These are phyloP conservation scores for Tuber calosporum DNA, from an alignment of 495 filamentous ascomycete species.

Conservation along the genomic window DNA sequence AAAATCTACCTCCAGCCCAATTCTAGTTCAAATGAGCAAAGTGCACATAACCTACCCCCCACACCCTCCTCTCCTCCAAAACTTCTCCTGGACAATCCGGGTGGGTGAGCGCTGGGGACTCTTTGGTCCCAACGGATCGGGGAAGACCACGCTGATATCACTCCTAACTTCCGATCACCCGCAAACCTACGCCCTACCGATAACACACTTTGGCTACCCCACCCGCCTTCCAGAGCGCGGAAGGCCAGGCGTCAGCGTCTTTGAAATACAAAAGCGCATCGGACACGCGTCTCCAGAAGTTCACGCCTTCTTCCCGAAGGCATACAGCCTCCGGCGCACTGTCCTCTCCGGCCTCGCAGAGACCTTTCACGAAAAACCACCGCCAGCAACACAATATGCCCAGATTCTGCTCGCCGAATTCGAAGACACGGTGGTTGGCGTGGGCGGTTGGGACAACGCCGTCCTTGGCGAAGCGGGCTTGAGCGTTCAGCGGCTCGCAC, in stretches of 20 bases:
- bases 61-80: conserved; percentile 53
- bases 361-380: conserved; percentile 66
- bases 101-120: conserved; percentile 83
- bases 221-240: conserved; percentile 69
- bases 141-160: conserved; percentile 88
- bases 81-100: conserved; percentile 80
- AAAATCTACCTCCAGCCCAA: conserved; percentile 19
- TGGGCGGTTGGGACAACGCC: conserved; percentile 49
- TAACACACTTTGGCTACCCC: conserved; percentile 68
- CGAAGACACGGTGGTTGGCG: conserved; percentile 21
- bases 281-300: conserved; percentile 92
- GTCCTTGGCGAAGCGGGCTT: conserved; percentile 68
- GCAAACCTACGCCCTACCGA: conserved; percentile 80
- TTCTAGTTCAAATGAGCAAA: conserved; percentile 74
- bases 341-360: conserved; percentile 84
- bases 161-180: conserved; percentile 93
- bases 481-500: conserved; percentile 69
- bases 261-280: conserved; percentile 81
- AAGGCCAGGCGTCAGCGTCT: conserved; percentile 70
- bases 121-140: conserved; percentile 82
- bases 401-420: conserved; percentile 15
- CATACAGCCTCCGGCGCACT: conserved; percentile 63
- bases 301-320: conserved; percentile 80
- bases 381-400: conserved; percentile 49
- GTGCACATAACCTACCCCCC: conserved; percentile 71